A percentile compares a stretch with the other conserved stretches of the same genome.
Evolutionary conservation across 495 filamentous ascomycete genomes (phyloP).

Genomic region (Penicillium canescens): DNA sequence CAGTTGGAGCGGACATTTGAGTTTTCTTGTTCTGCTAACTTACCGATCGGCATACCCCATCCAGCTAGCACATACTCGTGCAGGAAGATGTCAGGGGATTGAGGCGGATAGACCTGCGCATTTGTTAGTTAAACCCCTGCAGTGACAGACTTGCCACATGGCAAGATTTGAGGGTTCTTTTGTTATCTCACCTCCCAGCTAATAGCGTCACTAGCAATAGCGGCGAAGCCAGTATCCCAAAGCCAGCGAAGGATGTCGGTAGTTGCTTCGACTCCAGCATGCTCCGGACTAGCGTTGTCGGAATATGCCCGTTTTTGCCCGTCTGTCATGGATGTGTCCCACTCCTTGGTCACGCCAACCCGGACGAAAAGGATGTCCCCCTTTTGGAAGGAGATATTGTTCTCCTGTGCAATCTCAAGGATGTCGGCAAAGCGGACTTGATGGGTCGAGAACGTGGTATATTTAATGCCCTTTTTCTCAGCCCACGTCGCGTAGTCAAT

Average conservation of each 20-base stretch:
- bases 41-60: conserved; percentile 60
- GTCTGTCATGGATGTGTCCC: conserved; percentile 38
- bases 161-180: neutral
- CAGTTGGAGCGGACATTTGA: neutral
- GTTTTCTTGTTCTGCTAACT: conserved; percentile 1
- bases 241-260: conserved; percentile 45
- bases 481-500: conserved; percentile 56
- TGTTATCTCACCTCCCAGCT: conserved; percentile 42
- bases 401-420: conserved; percentile 33
- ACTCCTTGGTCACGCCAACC: conserved; percentile 45
- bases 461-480: conserved; percentile 34
- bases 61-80: conserved; percentile 55
- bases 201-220: conserved; percentile 50
- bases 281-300: conserved; percentile 22
- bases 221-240: conserved; percentile 50
- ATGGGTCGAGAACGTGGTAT: conserved; percentile 38
- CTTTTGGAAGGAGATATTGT: conserved; percentile 39
- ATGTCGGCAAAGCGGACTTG: conserved; percentile 43
- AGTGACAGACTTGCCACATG: neutral
- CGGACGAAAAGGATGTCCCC: conserved; percentile 58
- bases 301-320: conserved; percentile 34
- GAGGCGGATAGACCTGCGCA: conserved; percentile 32
- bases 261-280: conserved; percentile 45
- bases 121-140: conserved; percentile 5
- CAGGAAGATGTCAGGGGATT: conserved; percentile 35